Evolutionary conservation across 768 basidiomycete species (phyloP).

Genomic region (Megacollybia marginata): DNA sequence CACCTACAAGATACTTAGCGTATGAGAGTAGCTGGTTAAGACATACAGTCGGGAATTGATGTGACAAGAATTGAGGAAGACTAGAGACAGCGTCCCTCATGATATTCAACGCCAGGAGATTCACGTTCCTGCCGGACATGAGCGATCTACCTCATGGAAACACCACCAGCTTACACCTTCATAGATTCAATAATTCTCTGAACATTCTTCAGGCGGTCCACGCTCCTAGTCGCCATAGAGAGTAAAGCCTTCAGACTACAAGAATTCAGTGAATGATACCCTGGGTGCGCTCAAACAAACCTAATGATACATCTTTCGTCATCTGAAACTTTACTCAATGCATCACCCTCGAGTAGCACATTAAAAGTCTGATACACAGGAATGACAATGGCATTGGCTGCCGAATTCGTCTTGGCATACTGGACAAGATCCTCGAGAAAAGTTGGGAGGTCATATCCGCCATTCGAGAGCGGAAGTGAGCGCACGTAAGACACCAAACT

Average conservation of each 20-base stretch:
- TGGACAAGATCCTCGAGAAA: slow-evolving; percentile 53
- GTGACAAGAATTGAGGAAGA: slow-evolving; percentile 60
- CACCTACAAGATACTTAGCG: slow-evolving; percentile 36
- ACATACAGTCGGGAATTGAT: slow-evolving; percentile 72
- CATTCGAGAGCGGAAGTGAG: slow-evolving; percentile 35
- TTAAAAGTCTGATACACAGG: slow-evolving; percentile 76
- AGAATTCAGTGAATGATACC: no score
- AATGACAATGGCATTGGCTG: slow-evolving; percentile 69
- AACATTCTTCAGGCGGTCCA: slow-evolving; percentile 71
- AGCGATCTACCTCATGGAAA: no score
- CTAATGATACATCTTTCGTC: slow-evolving; percentile 39
- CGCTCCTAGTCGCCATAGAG: slow-evolving; percentile 50
- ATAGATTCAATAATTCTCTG: slow-evolving; percentile 75
- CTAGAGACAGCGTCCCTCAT: slow-evolving; percentile 35
- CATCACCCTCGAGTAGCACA: slow-evolving; percentile 63
- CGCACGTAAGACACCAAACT: slow-evolving; percentile 55
- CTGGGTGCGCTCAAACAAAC: slow-evolving; percentile 29
- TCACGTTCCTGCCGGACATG: slow-evolving; percentile 36
- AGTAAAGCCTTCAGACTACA: slow-evolving; percentile 49
- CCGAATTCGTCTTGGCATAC: slow-evolving; percentile 44
- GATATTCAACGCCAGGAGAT: slow-evolving; percentile 47
- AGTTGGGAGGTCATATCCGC: slow-evolving; percentile 38
- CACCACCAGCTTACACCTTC: slow-evolving; percentile 56
- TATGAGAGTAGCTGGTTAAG: neutral
- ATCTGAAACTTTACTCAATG: slow-evolving; percentile 40